These are phyloP conservation scores for Hericium coralloides DNA, from an alignment of 768 basidiomycete genomes.

Conservation along the genomic window DNA sequence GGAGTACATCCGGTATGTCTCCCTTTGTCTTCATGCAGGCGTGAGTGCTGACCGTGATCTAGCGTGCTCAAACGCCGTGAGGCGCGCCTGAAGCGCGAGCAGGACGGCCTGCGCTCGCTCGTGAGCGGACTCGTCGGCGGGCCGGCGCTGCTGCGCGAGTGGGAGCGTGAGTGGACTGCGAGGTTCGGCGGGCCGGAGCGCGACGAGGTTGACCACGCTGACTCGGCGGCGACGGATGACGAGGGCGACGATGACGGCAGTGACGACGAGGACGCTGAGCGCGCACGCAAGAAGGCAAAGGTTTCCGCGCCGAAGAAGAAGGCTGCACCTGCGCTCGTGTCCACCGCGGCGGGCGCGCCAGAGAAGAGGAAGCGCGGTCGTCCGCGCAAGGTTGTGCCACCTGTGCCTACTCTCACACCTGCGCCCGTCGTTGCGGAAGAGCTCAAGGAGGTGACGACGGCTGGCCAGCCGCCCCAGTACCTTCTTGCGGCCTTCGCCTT, in stretches of 20 bases:
- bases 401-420: constrained; percentile 9
- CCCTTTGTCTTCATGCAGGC: neutral
- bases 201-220: constrained; percentile 43
- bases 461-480: constrained; percentile 38
- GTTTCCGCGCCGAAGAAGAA: constrained; percentile 38
- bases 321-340: constrained; percentile 21
- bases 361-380: constrained; percentile 83
- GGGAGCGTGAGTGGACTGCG: constrained; percentile 69
- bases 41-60: neutral
- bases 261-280: constrained; percentile 27
- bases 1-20: constrained; percentile 67
- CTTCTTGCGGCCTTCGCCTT: constrained; percentile 77
- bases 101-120: constrained; percentile 63
- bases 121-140: constrained; percentile 68
- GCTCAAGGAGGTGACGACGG: constrained; percentile 13
- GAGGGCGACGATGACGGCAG: constrained; percentile 45
- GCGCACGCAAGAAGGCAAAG: constrained; percentile 59
- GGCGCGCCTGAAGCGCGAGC: constrained; percentile 59
- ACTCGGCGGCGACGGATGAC: constrained; percentile 36
- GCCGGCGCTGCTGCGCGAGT: constrained; percentile 57
- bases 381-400: constrained; percentile 61
- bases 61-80: constrained; percentile 80
- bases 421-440: constrained; percentile 7
- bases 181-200: constrained; percentile 70
- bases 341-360: constrained; percentile 30